These are phyloP conservation scores for Pichia kluyveri DNA, from an alignment of 805 yeast species.

Conservation along the genomic window DNA sequence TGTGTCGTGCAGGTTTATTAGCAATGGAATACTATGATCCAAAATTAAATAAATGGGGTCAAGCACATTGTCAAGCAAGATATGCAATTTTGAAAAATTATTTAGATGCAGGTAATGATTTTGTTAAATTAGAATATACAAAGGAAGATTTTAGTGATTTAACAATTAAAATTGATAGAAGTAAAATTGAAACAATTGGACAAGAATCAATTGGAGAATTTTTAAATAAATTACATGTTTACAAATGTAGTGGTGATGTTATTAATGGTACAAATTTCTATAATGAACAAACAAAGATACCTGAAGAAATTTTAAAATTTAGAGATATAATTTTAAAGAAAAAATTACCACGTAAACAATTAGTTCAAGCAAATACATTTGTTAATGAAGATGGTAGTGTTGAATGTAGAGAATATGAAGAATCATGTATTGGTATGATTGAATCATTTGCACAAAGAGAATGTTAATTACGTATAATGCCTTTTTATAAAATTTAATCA, in stretches of 20 bases:
- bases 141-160: constrained; percentile 50
- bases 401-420: constrained; percentile 63
- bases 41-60: constrained; percentile 76
- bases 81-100: constrained; percentile 75
- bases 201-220: constrained; percentile 66
- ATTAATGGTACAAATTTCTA: constrained; percentile 56
- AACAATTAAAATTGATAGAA: constrained; percentile 46
- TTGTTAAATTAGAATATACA: constrained; percentile 44
- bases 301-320: constrained; percentile 50
- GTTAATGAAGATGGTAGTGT: constrained; percentile 31
- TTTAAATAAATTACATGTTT: constrained; percentile 64
- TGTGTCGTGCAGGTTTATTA: constrained; percentile 83
- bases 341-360: constrained; percentile 77
- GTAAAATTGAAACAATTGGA: constrained; percentile 60
- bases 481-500: too few species aligned
- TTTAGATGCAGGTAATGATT: constrained; percentile 51
- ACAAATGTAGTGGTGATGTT: constrained; percentile 70
- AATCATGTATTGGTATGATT: constrained; percentile 67
- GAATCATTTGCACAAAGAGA: constrained; percentile 64
- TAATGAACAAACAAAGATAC: constrained; percentile 58
- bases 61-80: constrained; percentile 91
- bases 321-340: constrained; percentile 62
- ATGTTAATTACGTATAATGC: constrained; percentile 5
- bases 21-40: constrained; percentile 90
- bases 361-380: constrained; percentile 72